A percentile compares a stretch with the other conserved stretches of the same genome.
phyloP scores from a whole-genome alignment of 805 yeast species.

The Sugiyamaella floridensis region DNA sequence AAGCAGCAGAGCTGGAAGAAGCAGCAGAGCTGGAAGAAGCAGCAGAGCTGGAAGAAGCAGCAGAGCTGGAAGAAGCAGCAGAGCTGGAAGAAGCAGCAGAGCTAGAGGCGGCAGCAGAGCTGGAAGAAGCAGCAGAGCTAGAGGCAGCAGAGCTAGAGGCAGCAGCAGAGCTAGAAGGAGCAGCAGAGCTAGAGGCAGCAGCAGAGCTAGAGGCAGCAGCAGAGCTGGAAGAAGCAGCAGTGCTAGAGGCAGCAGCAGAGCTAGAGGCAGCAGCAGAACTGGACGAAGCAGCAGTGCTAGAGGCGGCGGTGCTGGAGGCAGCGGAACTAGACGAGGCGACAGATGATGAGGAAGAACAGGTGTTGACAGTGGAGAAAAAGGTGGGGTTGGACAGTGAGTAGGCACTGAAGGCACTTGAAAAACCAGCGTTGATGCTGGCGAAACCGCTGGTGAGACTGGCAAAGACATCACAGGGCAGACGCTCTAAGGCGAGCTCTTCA shows the following conservation, averaged over 20 bases:
- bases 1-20: slow-evolving; percentile 9
- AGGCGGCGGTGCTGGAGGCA: slow-evolving; percentile 3
- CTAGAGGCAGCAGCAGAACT: slow-evolving; percentile 4
- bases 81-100: slow-evolving; percentile 3
- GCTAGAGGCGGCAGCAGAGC: slow-evolving; percentile 1
- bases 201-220: slow-evolving; percentile 7
- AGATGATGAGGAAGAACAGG: neutral
- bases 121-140: slow-evolving; percentile 2
- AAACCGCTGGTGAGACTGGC: slow-evolving; percentile 13
- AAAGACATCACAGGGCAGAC: slow-evolving; percentile 2
- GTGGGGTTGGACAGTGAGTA: slow-evolving; percentile 3
- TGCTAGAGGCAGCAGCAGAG: slow-evolving; percentile 1
- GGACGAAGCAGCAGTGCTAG: slow-evolving; percentile 3
- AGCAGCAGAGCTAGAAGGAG: slow-evolving; percentile 8
- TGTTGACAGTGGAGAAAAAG: neutral
- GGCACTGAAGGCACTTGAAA: slow-evolving; percentile 8
- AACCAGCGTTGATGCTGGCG: slow-evolving; percentile 8
- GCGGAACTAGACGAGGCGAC: neutral
- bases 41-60: neutral
- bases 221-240: slow-evolving; percentile 6
- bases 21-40: slow-evolving; percentile 18
- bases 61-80: slow-evolving; percentile 2
- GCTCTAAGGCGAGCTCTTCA: slow-evolving; percentile 1
- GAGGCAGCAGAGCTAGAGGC: slow-evolving; percentile 5
- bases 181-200: slow-evolving; percentile 5